Base-by-base conservation (phyloP, 1,284 basidiomycete species). In the Golubevia pallescens region DNA sequence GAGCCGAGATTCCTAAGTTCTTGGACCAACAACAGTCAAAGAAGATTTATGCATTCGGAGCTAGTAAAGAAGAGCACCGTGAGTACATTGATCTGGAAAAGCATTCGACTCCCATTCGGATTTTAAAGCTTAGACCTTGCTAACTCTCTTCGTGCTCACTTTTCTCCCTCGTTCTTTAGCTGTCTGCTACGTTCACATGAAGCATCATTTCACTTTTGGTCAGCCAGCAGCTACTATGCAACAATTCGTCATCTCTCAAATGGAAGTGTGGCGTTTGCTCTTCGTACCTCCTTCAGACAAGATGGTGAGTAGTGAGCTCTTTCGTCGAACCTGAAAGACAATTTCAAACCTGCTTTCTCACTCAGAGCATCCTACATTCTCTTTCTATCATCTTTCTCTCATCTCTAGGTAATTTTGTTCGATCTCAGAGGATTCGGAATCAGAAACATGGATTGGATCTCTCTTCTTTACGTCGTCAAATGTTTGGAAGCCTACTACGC, bases 401-500 rank as follows among this genome's bases (percentile, higher is more conserved):
- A 28, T 28, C 28, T 28, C 28, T 28, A 28, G 28, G 28, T 28
- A 10, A 48, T 48, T 48, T 16, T 48, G 13, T 48, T 48, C 42
- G 42, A 48, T 28, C 34, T 34, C 16, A 59, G 58, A 34, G 58
- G 58, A 8, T 62, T 65, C 23, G 63, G 58, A 55, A 21, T 65
- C 16, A 16, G 32, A 16, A 60, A 62, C 20, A 61, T 62, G 63
- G 63, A 65, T 21, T 57, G 55, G 51, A 63, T 65, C 16, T 78
- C 48, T 52, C 23, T 66, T n/a, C n/a, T 65, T 48, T 81, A 69
- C 58, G 75, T 83, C 52, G 62, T 65, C 65, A 66, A 66, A 52
- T 83, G 81, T 63, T 68, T 84, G 48, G 78, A 84, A 62, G 76
- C 78, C 2, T 84, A 83, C 68, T 84, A 81, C 62, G 79, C 82